These are phyloP conservation scores for Acacia pycnantha DNA, from an alignment of 331 rosid genomes.

Conservation along the genomic window DNA sequence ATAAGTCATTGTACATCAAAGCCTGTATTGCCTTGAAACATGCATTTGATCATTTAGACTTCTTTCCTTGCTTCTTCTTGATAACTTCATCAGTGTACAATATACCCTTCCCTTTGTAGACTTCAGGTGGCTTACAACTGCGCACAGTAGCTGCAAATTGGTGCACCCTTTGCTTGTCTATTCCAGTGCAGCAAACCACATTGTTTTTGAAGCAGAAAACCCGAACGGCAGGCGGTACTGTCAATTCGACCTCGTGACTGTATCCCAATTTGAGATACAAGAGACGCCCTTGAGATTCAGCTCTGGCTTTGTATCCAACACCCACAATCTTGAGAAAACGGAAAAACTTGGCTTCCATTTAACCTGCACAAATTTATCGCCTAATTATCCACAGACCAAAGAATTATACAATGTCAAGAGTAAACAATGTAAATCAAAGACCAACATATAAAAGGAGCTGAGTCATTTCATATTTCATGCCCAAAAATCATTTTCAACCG, in stretches of 20 bases:
- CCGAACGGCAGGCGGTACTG: conserved; percentile 81
- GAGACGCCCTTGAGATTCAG: conserved; percentile 71
- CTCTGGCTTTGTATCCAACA: conserved; percentile 94
- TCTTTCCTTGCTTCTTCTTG: conserved; percentile 73
- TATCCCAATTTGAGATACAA: conserved; percentile 80
- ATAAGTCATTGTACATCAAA: neutral
- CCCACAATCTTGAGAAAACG: conserved; percentile 90
- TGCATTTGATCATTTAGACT: conserved; percentile 30
- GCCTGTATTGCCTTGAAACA: neutral
- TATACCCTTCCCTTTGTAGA: conserved; percentile 93
- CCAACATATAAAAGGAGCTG: neutral
- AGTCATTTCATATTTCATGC: too few relatives aligned
- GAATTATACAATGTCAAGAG: neutral
- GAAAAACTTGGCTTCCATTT: conserved; percentile 80
- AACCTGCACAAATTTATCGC: neutral
- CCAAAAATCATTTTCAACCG: neutral
- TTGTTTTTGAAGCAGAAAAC: conserved; percentile 93
- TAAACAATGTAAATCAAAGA: neutral
- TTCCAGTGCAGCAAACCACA: conserved; percentile 86
- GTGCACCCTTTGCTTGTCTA: conserved; percentile 83
- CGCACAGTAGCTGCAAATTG: conserved; percentile 87
- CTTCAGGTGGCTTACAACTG: conserved; percentile 84
- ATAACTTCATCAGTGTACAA: conserved; percentile 78
- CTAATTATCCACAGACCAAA: neutral
- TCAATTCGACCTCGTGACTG: conserved; percentile 85